Base-by-base conservation (phyloP, 192 early-diverging fungal species). In the Rhizoclosmatium globosum region DNA sequence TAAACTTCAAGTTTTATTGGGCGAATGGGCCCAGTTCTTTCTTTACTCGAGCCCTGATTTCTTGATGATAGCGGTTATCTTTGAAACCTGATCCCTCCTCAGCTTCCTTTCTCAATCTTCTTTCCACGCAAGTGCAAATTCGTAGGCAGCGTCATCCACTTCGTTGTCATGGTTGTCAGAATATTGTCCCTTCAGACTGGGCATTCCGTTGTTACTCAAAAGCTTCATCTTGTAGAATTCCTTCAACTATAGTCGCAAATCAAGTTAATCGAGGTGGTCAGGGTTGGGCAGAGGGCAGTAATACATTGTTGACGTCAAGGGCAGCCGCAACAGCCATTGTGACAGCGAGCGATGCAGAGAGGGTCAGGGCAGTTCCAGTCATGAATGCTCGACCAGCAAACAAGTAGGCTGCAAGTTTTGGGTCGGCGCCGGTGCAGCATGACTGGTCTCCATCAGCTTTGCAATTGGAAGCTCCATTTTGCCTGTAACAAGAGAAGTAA, bases 311-410 rank as follows among this genome's bases (percentile, higher is more conserved):
- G 75, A 82, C 85, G 15, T 78, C 66, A 77, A 86, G 75, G 3
- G 70, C 68, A 44, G 79, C 71, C 2, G 82, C 85, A 2, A 82
- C 76, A 42, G 61, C 81, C 85, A 84, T 84, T 4, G 71, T 64
- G 31, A 76, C 21, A 1, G 82, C 82, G 2, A 82, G 31, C 11
- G 82, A 70, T 64, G 77, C 85, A 13, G 82, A 84, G 42, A 83
- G 44, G 6, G 81, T 79, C 67, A 86, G 42, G 21, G 73, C 38
- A 2, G 85, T 86, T 38, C 79, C 85, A 3, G 81, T 84, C 21
- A 66, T 59, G 69, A 86, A 86, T 31, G 85, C 82, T 4, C 85
- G 71, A 3, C 85, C 85, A 47, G 85, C 85, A 81, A 82, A 86
- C 79, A 86, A 59, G 71, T 86, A 86, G 1, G 82, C 85, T 15